Evolutionary conservation across 257 asterid genomes (phyloP), one percentile per base, ranked within the genome.

Genomic region (Salvia hispanica): DNA sequence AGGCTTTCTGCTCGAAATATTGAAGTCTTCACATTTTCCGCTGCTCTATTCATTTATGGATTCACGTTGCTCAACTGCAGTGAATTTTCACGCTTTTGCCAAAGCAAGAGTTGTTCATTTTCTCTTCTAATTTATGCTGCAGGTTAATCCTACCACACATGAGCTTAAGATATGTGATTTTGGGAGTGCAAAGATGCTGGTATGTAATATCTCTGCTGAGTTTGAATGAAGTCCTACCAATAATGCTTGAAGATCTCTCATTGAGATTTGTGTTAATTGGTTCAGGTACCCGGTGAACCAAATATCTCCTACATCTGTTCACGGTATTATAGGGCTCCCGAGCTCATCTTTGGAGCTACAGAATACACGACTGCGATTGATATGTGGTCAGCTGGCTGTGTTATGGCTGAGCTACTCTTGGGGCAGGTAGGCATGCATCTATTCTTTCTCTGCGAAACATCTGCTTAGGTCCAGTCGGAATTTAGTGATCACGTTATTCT

Each of bases 301-400:
- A 92, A 92, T 63, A 92, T 92, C 64, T 86, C 96, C 4, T 92
- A 92, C 79, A 92, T 92, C 47, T 92, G 98, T 81, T 92, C 98
- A 21, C 85, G 98, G 61, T 92, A 92, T 71, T 92, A 92, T 55
- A 79, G 98, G 64, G 98, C 97, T 58, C 98, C 98, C 0, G 98
- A 92, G 69, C 83, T 92, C 76, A 92, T 92, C 69, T 92, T 92
- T 61, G 98, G 97, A 58, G 97, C 98, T 54, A 85, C 95, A 3
- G 98, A 90, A 72, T 90, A 92, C 74, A 90, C 98, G 15, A 82
- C 83, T 42, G 98, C 98, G 9, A 90, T 92, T 53, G 98, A 92
- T 77, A 79, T 88, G 91, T 92, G 98, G 98, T 92, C 98, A 0
- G 94, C 75, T 71, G 98, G 98, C 66, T 92, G 98, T 74, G 98